A percentile compares a stretch with the other conserved stretches of the same genome.
These are phyloP conservation scores for Tricholoma matsutake DNA, from an alignment of 768 basidiomycete genomes.

Conservation along the genomic window DNA sequence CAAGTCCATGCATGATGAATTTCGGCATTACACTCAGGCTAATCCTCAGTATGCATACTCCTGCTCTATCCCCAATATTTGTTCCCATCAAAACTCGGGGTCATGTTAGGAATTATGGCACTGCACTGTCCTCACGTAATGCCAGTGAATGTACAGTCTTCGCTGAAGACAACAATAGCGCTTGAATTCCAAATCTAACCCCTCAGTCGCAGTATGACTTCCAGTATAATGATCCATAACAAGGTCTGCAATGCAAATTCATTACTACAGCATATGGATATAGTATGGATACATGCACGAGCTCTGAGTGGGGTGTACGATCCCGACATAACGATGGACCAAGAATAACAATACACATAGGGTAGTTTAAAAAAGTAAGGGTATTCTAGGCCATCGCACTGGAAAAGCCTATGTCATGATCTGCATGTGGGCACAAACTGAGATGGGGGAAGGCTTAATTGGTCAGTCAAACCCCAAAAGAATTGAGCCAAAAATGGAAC, in stretches of 20 bases:
- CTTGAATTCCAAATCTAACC: too few species aligned
- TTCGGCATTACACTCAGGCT: not conserved
- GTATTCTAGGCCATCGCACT: conserved; percentile 19
- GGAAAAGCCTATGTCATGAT: conserved; percentile 13
- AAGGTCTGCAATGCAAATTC: not conserved
- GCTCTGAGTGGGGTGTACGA: conserved; percentile 7
- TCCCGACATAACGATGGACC: conserved; percentile 10
- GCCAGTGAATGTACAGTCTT: too few species aligned
- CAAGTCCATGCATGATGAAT: too few species aligned
- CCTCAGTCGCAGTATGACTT: too few species aligned
- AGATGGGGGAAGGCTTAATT: not conserved
- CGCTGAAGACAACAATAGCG: too few species aligned
- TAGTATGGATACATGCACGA: conserved; percentile 14
- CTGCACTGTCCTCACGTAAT: too few species aligned
- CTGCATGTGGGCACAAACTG: conserved; percentile 13
- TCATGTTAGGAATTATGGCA: too few species aligned
- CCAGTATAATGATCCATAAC: too few species aligned
- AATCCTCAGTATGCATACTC: too few species aligned
- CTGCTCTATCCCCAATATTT: too few species aligned
- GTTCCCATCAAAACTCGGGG: too few species aligned
- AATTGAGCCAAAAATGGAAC: not conserved
- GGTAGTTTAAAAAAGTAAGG: conserved; percentile 11
- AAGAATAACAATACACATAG: conserved; percentile 21
- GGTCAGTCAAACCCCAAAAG: not conserved
- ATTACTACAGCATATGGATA: conserved; percentile 12